Conservation (phyloP, 805 yeast species). For the Metschnikowia chrysomelidarum region DNA sequence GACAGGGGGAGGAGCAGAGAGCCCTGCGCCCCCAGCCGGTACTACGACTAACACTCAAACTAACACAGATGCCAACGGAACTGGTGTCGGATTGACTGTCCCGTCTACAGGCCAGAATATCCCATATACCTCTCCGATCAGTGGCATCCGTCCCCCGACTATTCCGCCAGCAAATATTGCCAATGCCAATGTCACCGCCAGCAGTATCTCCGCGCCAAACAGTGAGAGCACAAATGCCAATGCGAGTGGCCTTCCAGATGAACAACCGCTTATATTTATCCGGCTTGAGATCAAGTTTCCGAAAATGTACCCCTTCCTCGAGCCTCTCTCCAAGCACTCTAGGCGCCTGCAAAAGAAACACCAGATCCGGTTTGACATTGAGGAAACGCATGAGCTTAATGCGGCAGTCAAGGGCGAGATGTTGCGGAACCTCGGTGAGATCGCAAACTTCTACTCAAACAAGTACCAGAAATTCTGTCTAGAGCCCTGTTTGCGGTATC, state of each 20-base stretch:
- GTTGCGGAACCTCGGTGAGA: slow-evolving; percentile 48
- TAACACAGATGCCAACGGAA: too few relatives aligned
- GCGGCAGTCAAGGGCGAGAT: slow-evolving; percentile 51
- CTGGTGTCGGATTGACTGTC: too few relatives aligned
- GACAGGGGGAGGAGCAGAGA: too few relatives aligned
- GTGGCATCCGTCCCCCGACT: too few relatives aligned
- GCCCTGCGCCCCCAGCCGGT: too few relatives aligned
- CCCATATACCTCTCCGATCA: too few relatives aligned
- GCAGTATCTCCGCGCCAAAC: too few relatives aligned
- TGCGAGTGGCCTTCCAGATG: slow-evolving; percentile 21
- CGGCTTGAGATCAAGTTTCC: slow-evolving; percentile 75
- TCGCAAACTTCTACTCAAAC: slow-evolving; percentile 55
- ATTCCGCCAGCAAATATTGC: too few relatives aligned
- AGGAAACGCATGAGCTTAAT: slow-evolving; percentile 72
- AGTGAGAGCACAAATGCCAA: background rate
- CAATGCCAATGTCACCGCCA: too few relatives aligned
- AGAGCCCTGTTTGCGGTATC: slow-evolving; percentile 72
- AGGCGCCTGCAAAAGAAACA: slow-evolving; percentile 2
- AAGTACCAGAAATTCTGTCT: slow-evolving; percentile 62
- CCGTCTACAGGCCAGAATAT: too few relatives aligned
- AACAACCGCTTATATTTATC: slow-evolving; percentile 54
- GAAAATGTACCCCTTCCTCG: slow-evolving; percentile 60
- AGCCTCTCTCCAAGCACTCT: slow-evolving; percentile 34
- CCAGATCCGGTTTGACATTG: slow-evolving; percentile 53
- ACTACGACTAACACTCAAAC: too few relatives aligned